Evolutionary conservation across 2,329 filamentous ascomycete genomes (phyloP).

Genomic region (Ascocoryne sarcoides): DNA sequence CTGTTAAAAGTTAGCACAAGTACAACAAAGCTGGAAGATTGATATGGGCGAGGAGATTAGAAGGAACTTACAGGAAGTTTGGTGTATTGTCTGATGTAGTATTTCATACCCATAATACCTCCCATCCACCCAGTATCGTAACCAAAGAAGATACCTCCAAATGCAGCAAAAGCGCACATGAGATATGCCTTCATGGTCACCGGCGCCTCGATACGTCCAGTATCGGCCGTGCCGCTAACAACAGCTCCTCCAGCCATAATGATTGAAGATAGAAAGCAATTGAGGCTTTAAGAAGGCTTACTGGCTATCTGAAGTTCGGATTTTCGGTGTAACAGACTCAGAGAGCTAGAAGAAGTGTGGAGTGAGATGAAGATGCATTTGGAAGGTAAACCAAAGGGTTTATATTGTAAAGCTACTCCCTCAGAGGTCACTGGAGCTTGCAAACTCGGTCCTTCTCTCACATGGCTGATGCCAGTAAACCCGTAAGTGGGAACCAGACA

Average conservation of each 20-base stretch:
- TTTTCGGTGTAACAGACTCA: neutral
- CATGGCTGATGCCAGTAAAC: neutral
- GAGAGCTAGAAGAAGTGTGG: no score
- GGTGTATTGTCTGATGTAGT: slow-evolving; percentile 19
- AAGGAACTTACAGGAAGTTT: slow-evolving; percentile 8
- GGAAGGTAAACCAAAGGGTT: neutral
- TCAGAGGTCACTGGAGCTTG: neutral
- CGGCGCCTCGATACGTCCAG: slow-evolving; percentile 56
- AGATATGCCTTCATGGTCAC: slow-evolving; percentile 60
- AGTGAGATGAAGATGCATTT: neutral
- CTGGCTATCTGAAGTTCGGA: slow-evolving; percentile 14
- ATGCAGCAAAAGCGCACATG: slow-evolving; percentile 60
- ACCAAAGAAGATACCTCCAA: slow-evolving; percentile 49
- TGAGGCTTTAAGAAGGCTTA: neutral
- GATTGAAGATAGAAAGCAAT: neutral
- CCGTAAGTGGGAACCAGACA: neutral
- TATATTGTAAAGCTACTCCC: neutral
- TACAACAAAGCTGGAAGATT: no score
- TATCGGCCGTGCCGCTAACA: slow-evolving; percentile 43
- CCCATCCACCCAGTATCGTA: slow-evolving; percentile 72
- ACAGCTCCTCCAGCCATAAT: slow-evolving; percentile 13
- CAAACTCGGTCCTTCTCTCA: neutral
- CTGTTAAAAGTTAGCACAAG: neutral
- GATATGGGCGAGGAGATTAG: neutral
- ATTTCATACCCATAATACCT: slow-evolving; percentile 31